phyloP scores from a whole-genome alignment of 1,284 basidiomycete species.

The Hemileia vastatrix region DNA sequence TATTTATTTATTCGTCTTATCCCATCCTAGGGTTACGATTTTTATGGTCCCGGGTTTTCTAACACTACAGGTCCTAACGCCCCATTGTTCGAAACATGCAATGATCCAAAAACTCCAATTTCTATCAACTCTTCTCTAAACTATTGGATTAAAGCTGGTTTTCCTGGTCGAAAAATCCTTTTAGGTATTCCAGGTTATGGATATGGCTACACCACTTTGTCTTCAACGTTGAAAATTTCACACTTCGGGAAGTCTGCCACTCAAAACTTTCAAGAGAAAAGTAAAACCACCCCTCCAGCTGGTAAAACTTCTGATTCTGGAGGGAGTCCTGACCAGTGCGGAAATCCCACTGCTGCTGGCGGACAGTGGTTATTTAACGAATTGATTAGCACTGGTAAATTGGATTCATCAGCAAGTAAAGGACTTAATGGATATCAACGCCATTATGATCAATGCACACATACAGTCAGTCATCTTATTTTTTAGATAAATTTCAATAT shows the following conservation, averaged over 20 bases:
- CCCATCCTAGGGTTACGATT: no score
- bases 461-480: conserved; percentile 3
- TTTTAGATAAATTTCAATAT: background rate
- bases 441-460: conserved; percentile 18
- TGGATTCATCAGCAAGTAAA: conserved; percentile 1
- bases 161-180: conserved; percentile 17
- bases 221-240: conserved; percentile 1
- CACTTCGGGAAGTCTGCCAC: conserved; percentile 18
- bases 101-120: conserved; percentile 9
- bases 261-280: background rate
- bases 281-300: background rate
- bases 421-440: conserved; percentile 18
- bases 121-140: conserved; percentile 3
- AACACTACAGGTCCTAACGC: conserved; percentile 12
- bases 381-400: conserved; percentile 6
- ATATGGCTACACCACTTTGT: conserved; percentile 4
- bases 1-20: no score
- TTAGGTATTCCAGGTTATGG: conserved; percentile 18
- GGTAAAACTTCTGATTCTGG: conserved; percentile 7
- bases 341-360: conserved; percentile 1
- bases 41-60: conserved; percentile 5
- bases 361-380: conserved; percentile 17
- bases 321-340: conserved; percentile 1
- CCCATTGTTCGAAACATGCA: conserved; percentile 18
- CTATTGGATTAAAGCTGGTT: conserved; percentile 17